These are phyloP conservation scores for Truncatella angustata DNA, from an alignment of 2,329 filamentous ascomycete genomes.

Conservation along the genomic window DNA sequence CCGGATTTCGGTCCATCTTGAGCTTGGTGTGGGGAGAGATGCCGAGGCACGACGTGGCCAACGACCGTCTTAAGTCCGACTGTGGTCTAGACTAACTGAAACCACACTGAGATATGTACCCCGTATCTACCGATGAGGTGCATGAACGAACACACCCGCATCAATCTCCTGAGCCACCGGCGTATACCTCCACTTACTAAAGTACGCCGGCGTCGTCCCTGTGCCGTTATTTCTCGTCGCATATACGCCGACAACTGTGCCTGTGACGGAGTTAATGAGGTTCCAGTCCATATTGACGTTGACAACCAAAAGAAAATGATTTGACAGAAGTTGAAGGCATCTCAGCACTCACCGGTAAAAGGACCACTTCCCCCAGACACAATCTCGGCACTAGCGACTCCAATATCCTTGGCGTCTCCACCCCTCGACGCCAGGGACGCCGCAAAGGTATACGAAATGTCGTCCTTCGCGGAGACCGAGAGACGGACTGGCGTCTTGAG, in stretches of 20 bases:
- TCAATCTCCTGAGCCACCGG: not conserved
- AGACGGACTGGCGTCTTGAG: not conserved
- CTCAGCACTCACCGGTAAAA: not conserved
- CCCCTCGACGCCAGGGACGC: not conserved
- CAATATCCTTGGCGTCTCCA: not conserved
- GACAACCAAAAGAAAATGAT: too few species aligned
- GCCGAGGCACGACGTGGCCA: constrained; percentile 18
- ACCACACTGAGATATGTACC: too few species aligned
- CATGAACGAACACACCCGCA: not conserved
- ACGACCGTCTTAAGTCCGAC: too few species aligned
- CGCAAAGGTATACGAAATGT: not conserved
- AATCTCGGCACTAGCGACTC: not conserved
- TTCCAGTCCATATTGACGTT: not conserved
- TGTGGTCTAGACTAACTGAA: not conserved
- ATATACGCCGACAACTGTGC: not conserved
- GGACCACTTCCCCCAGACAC: not conserved
- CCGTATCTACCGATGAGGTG: too few species aligned
- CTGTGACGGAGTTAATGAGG: not conserved
- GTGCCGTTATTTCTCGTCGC: not conserved
- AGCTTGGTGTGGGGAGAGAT: constrained; percentile 22
- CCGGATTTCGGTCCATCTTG: constrained; percentile 8
- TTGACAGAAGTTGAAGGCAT: too few species aligned
- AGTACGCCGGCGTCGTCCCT: not conserved
- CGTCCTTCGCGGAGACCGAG: not conserved
- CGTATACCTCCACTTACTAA: not conserved